Base-by-base conservation (phyloP, 2,329 filamentous ascomycete genomes). In the Pseudogymnoascus verrucosus region DNA sequence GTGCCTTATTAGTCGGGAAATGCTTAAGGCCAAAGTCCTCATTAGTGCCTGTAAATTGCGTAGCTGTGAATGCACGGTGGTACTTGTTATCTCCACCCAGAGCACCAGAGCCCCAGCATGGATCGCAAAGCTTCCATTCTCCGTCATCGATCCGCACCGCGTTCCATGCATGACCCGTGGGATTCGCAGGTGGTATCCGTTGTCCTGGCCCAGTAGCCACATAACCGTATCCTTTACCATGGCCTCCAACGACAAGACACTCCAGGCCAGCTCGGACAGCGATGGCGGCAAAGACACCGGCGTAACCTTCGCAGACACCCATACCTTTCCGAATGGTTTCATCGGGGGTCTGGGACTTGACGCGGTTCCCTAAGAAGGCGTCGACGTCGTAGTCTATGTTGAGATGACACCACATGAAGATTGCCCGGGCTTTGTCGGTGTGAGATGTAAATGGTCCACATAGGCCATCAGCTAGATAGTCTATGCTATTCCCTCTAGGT, bases 361-460 rank as follows among this genome's bases (percentile, higher is more conserved):
- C 78, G 57, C 79, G 85, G 37, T 87, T 84, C 64, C 82, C 84
- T 72, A 96, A 96, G 78, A 97, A 96, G 23, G 87, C 83, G 26
- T 84, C 81, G 0, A 86, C 85, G 73, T 98, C 91, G 74, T 98
- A 99, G 57, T 82, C 82, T 64, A 99, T 87, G 70, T 98, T 98
- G 75, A 98, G 88, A 76, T 98, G 93, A 42, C 93, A 86, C 95
- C 95, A 99, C 1, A 90, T 91, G 73, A 98, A 98, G 65, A 99
- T 90, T 1, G 87, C 91, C 28, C 95, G 84, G 2, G 95, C 93
- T 77, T 97, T 97, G 75, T 98, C 93, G 0, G 93, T 96, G 1
- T 80, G 78, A 0, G 91, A 96, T 0, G 85, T 77, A 72, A 98
- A 97, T 0, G 89, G 89, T 3, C 82, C 80, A 64, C 91, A 96